Evolutionary conservation across 202 grass and related monocot species (phyloP), one percentile per base, ranked within the genome.

Genomic region (Schoenoplectus triqueter): DNA sequence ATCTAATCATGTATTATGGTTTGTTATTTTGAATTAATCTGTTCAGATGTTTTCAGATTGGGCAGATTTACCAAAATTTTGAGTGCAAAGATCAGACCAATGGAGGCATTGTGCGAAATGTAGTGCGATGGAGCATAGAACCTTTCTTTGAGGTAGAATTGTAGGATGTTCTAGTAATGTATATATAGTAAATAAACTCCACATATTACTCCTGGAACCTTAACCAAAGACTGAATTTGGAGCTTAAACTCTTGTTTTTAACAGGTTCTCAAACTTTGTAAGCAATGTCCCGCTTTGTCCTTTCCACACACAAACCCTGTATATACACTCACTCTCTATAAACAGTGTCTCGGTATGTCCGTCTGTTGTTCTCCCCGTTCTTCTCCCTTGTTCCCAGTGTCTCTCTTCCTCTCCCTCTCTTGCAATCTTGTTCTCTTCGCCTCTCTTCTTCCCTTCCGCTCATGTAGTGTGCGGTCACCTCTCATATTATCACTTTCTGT

Each of bases 61-160:
- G 95, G 31, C 95, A 95, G 85, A 90, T 98, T 80, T 98, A 90
- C 77, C 95, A 98, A 87, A 98, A 98, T 76, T 98, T 98, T 6
- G 92, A 98, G 78, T 98, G 95, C 45, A 98, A 90, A 84, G 85
- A 92, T 73, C 77, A 61, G 10, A 88, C 81, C 40, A 87, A 90
- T 76, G 92, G 87, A 85, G 91, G 92, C 42, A 52, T 89, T 78
- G 85, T 98, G 83, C 87, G 88, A 52, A 98, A 98, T 87, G 92
- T 98, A 52, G 95, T 98, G 65, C 88, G 91, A 17, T 98, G 95
- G 95, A 98, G 95, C 85, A 92, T 98, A 0, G 79, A 89, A 44
- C 91, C 88, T 11, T 81, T 98, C 70, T 87, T 98, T 44, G 95
- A 98, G 92, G 95, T 98, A 93, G 86, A 18, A 40, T 41, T 77